Base-by-base conservation (phyloP, 2,329 filamentous ascomycete genomes). In the Neodidymelliopsis sp. region DNA sequence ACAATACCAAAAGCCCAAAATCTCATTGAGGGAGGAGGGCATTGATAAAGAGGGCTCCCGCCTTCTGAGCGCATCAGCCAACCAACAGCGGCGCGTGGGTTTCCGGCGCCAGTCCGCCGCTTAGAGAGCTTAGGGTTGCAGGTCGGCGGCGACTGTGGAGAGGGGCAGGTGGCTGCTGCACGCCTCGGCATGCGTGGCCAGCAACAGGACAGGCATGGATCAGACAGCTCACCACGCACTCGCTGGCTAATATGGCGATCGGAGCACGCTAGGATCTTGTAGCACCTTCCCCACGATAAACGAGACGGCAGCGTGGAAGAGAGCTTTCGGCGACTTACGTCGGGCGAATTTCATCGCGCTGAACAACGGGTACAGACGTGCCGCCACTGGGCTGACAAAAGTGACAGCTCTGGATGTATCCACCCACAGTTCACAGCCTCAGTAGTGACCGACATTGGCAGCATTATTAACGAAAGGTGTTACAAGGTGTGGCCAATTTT, bases 191-290 rank as follows among this genome's bases (percentile, higher is more conserved):
- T 29, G 29, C 25, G n/a, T 10, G 31, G 33, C 35, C 46, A 50
- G 31, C 49, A 35, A 13, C 38, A 25, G 15, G 29, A 39, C 24
- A 45, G 40, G 33, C 41, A 50, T 31, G 47, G 40, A 39, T 50
- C 29, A 36, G 47, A 50, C 41, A 31, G 47, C 40, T 45, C 47
- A 49, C 47, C 40, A 41, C 33, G 37, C 35, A 46, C 28, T 49
- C 34, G 49, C 31, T 47, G 53, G 42, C 40, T 42, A 47, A 27
- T 23, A 38, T 50, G 40, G 38, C 46, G 37, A 56, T 60, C 50
- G 34, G 27, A 52, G 38, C 41, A 46, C 59, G 54, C 56, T 61
- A 58, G 46, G 44, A 63, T 61, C 57, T 56, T 42, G 60, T 58
- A 53, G 49, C 48, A 60, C 56, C 46, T 37, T 45, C 45, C 54